Base-by-base conservation (phyloP, 1,284 basidiomycete species). In the Bjerkandera adusta region DNA sequence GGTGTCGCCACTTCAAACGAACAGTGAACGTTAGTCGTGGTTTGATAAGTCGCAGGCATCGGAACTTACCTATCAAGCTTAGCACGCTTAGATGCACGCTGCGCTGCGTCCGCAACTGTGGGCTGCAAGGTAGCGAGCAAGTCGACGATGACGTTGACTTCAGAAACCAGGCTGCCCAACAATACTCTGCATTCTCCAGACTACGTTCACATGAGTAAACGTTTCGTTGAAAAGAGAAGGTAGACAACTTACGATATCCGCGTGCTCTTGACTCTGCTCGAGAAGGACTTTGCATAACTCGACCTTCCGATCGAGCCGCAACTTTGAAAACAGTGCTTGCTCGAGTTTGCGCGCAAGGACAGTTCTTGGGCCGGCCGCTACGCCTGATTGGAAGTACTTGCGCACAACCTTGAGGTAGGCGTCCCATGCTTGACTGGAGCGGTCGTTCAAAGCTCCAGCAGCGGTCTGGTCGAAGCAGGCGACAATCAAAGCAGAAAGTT, bases 91-190 rank as follows among this genome's bases (percentile, higher is more conserved):
- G 67, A 71, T 4, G 77, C 72, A 39, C 80, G 78, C 29, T 76
- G 63, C 21, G 68, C 66, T 13, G 61, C 54, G 11, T 73, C 70
- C 24, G 62, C 54, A 10, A 67, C 59, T 40, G 63, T 57, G 3
- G 79, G 79, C 52, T 76, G 73, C 32, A 86, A 67, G 10, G 64
- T 58, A 16, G 68, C 68, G n/a, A 96, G 71, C 13, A 94, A 70
- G 10, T 75, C 70, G 10, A 76, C 60, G 13, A 89, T 75, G 36
- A 89, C 63, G 0, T 69, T 51, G 2, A 77, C 68, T 13, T 85
- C 78, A 4, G 64, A 51, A 2, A 85, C 54, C 13, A 81, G 53
- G 29, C 61, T 66, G 4, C 69, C 63, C 1, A 89, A 65, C 2
- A 81, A 61, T 21, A 66, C 64, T 57, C 81, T 80, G 53, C 76